Evolutionary conservation across 306 rosid species (phyloP).

Genomic region (Adenanthera pavonina): DNA sequence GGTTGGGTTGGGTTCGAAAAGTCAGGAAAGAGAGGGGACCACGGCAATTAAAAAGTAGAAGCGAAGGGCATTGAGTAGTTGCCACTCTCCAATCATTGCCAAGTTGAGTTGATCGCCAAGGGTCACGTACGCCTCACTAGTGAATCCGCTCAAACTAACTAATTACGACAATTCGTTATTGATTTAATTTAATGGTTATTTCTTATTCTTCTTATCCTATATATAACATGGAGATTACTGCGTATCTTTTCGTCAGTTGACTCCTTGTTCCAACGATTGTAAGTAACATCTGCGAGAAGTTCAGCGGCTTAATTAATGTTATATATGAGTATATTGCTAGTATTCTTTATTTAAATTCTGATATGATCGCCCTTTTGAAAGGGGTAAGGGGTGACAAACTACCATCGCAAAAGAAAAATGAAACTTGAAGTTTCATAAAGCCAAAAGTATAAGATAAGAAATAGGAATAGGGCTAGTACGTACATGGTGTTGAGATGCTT

Average conservation of each 20-base stretch:
- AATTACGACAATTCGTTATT: too few relatives aligned
- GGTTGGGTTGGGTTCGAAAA: slow-evolving; percentile 36
- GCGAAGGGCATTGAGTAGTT: background rate
- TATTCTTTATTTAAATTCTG: too few relatives aligned
- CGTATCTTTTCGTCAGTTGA: background rate
- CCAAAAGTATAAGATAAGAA: background rate
- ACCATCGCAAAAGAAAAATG: background rate
- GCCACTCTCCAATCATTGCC: slow-evolving; percentile 24
- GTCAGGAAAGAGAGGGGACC: slow-evolving; percentile 34
- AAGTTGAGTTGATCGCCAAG: background rate
- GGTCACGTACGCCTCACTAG: background rate
- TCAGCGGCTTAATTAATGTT: too few relatives aligned
- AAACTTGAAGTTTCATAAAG: background rate
- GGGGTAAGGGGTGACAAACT: background rate
- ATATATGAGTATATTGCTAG: too few relatives aligned
- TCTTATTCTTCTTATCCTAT: background rate
- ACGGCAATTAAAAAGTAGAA: background rate
- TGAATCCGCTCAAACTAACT: background rate
- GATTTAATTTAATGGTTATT: too few relatives aligned
- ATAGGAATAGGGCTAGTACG: background rate
- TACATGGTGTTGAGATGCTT: too few relatives aligned
- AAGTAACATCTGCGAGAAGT: too few relatives aligned
- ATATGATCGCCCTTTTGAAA: background rate
- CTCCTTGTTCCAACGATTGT: too few relatives aligned
- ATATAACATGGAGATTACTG: background rate